Percentiles rank a stretch among this genome's conserved stretches.
Conservation (phyloP, 2,329 filamentous ascomycete genomes). For the Pseudocercospora eumusae region DNA sequence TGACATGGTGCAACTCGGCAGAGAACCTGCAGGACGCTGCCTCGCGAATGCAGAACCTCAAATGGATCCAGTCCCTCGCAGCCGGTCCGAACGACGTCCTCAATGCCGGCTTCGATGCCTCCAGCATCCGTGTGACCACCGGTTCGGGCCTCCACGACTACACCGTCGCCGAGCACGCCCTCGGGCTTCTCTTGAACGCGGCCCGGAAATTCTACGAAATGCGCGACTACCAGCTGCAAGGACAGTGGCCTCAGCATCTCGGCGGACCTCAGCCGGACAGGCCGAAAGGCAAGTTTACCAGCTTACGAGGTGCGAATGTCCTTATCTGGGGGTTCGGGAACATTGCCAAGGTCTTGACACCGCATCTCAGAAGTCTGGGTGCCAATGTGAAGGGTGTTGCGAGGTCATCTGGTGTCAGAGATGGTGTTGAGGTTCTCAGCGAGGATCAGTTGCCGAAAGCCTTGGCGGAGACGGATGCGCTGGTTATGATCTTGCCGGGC, state of each 20-base stretch:
- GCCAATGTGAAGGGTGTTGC: constrained; percentile 62
- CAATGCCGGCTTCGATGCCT: constrained; percentile 59
- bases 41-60: constrained; percentile 56
- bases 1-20: constrained; percentile 63
- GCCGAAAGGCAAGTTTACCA: constrained; percentile 59
- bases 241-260: constrained; percentile 62
- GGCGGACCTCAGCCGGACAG: constrained; percentile 63
- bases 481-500: constrained; percentile 68
- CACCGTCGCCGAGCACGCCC: constrained; percentile 65
- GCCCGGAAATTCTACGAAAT: constrained; percentile 63
- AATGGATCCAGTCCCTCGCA: constrained; percentile 67
- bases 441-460: constrained; percentile 58
- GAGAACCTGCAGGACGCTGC: constrained; percentile 62
- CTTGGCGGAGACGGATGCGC: constrained; percentile 60
- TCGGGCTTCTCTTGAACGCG: constrained; percentile 59
- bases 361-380: constrained; percentile 57
- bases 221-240: constrained; percentile 61
- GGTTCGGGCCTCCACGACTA: constrained; percentile 65
- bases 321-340: constrained; percentile 68
- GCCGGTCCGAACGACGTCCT: constrained; percentile 68
- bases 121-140: constrained; percentile 57
- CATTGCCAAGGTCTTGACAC: constrained; percentile 63
- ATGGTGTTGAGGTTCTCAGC: constrained; percentile 59
- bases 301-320: constrained; percentile 60
- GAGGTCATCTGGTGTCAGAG: constrained; percentile 57